Evolutionary conservation across 2,329 filamentous ascomycete genomes (phyloP).

Genomic region (Cylindrodendrum hubeiense): DNA sequence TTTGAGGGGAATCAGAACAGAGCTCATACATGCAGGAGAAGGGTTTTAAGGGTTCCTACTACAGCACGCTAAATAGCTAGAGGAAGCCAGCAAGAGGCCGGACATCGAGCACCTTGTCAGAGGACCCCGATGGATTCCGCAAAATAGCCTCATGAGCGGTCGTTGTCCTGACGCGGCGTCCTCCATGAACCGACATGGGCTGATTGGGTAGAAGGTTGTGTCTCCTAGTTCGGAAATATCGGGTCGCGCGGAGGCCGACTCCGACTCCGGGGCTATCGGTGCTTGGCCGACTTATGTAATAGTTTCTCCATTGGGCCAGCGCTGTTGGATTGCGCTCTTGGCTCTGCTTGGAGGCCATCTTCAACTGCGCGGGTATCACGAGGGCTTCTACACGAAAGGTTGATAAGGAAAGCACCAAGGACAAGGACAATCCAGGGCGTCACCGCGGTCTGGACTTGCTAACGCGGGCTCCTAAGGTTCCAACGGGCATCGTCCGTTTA

Average conservation of each 20-base stretch:
- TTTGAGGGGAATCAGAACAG: background rate
- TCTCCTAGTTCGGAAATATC: constrained; percentile 39
- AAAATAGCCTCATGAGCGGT: constrained; percentile 38
- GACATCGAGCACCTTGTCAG: background rate
- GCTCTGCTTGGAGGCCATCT: background rate
- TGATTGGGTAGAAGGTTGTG: constrained; percentile 23
- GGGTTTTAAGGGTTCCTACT: background rate
- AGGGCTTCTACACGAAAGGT: background rate
- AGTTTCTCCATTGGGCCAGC: background rate
- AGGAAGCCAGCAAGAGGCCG: background rate
- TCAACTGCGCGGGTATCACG: background rate
- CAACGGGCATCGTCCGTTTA: background rate
- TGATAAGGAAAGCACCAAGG: background rate
- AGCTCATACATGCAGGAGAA: background rate
- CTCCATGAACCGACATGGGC: constrained; percentile 29
- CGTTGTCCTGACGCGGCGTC: constrained; percentile 21
- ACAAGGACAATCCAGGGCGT: background rate
- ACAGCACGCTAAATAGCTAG: constrained; percentile 5
- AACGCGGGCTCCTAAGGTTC: background rate
- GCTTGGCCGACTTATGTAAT: constrained; percentile 7
- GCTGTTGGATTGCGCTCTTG: background rate
- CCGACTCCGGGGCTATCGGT: constrained; percentile 36
- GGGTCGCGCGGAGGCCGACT: constrained; percentile 37
- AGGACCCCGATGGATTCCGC: constrained; percentile 35
- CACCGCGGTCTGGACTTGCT: background rate